Conservation (phyloP, 768 basidiomycete species). For the Gymnopilus dilepis region DNA sequence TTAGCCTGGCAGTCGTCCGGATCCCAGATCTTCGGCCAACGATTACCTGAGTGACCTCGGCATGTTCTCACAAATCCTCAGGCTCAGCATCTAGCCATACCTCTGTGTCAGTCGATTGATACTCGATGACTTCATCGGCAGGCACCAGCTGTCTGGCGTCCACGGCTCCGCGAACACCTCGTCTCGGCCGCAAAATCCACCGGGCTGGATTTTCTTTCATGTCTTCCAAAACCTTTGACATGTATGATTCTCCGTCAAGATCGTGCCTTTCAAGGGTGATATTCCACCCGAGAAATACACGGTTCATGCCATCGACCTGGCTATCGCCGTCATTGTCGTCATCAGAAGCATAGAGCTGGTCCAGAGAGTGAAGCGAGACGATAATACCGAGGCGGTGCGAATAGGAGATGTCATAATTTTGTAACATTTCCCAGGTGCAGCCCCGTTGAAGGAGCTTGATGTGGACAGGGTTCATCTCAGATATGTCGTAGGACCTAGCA, state of each 20-base stretch:
- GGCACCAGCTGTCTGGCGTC: constrained; percentile 41
- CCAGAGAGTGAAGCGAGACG: constrained; percentile 44
- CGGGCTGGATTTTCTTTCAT: constrained; percentile 35
- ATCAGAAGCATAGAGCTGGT: constrained; percentile 34
- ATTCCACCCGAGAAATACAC: constrained; percentile 74
- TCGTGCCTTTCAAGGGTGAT: constrained; percentile 55
- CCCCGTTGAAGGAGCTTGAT: constrained; percentile 60
- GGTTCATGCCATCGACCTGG: constrained; percentile 40
- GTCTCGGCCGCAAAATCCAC: constrained; percentile 38
- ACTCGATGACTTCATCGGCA: constrained; percentile 35
- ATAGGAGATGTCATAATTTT: constrained; percentile 60
- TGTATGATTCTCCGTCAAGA: constrained; percentile 47
- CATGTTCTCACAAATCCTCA: constrained; percentile 24
- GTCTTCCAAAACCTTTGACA: constrained; percentile 45
- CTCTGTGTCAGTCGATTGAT: constrained; percentile 36
- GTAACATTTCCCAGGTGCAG: constrained; percentile 62
- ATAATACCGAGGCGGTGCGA: constrained; percentile 57
- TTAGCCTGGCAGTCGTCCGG: too few species aligned
- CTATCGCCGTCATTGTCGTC: constrained; percentile 27
- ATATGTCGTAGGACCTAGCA: constrained; percentile 12
- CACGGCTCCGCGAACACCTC: constrained; percentile 28
- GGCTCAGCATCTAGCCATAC: constrained; percentile 31
- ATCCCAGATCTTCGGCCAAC: neutral
- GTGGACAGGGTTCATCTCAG: constrained; percentile 22
- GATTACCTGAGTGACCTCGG: neutral